Base-by-base conservation (phyloP, 2,329 filamentous ascomycete species). In the Talaromyces sp. region DNA sequence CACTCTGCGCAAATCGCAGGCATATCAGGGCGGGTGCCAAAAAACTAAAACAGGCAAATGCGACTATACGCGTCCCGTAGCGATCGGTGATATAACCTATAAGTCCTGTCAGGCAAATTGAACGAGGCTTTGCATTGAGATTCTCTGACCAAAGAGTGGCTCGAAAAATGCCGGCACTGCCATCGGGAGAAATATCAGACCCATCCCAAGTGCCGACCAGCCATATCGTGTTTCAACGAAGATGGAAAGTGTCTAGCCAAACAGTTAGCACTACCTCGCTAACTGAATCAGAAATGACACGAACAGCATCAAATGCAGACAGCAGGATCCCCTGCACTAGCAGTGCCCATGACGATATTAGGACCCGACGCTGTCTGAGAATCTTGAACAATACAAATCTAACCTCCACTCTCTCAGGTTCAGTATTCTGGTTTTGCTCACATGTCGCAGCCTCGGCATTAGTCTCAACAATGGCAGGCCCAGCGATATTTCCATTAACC, bases 51-150 rank as follows among this genome's bases (percentile, higher is more conserved):
- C 70, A 65, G 2, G 70, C 65, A 1, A 84, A 77, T 0, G 83
- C 79, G 8, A 84, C 77, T 75, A 82, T 86, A 27, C 85, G 81
- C 1, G 86, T 81, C 7, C 87, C 87, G 58, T 84, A 82, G 41
- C 71, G 77, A 69, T 85, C 82, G 20, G 73, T 73, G 41, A 79
- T 64, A 65, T 71, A 72, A 9, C 83, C 85, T n/a, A 65, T 65
- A n/a, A n/a, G 2, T 73, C 11, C 0, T 70, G 69, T 1, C 69
- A 42, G n/a, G 45, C 17, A 19, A 17, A 41, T 36, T 20, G 27
- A 9, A 3, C 1, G 14, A 27, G 9, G 24, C 4, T 27, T 27
- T 9, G 9, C 24, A 27, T 4, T 27, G 24, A 9, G 9, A 27
- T 27, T 27, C 9, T 9, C 40, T 16, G 57, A 65, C 64, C 72